phyloP scores from a whole-genome alignment of 2,329 filamentous ascomycete species.

The Fusarium virguliforme region DNA sequence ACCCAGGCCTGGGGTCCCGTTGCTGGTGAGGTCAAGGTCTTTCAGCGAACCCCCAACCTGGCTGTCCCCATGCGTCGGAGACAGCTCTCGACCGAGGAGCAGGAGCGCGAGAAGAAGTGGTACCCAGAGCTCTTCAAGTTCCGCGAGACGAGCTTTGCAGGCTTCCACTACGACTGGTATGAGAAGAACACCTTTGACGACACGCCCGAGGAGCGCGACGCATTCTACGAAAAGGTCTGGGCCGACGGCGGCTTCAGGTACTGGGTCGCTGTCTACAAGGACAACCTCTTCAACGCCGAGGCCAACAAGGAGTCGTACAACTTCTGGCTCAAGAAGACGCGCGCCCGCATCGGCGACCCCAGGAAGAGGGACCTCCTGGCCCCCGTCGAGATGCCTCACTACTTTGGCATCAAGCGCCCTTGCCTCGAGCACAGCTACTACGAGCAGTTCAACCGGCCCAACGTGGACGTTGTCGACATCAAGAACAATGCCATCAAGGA shows the following conservation, averaged over 20 bases:
- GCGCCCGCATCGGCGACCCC: slow-evolving; percentile 66
- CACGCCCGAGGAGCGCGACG: slow-evolving; percentile 64
- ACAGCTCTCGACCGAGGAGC: slow-evolving; percentile 55
- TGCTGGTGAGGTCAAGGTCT: slow-evolving; percentile 70
- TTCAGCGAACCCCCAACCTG: slow-evolving; percentile 78
- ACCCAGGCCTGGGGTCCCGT: slow-evolving; percentile 72
- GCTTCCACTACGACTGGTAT: slow-evolving; percentile 71
- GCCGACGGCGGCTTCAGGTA: slow-evolving; percentile 68
- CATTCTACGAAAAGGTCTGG: slow-evolving; percentile 66
- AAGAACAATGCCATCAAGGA: slow-evolving; percentile 59
- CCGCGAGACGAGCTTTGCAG: slow-evolving; percentile 69
- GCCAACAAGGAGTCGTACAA: slow-evolving; percentile 70
- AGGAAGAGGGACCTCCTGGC: slow-evolving; percentile 67
- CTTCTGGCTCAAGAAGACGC: slow-evolving; percentile 70
- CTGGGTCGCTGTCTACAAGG: slow-evolving; percentile 70
- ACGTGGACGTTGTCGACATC: slow-evolving; percentile 62
- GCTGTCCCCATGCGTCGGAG: slow-evolving; percentile 73
- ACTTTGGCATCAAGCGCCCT: slow-evolving; percentile 69
- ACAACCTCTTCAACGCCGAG: slow-evolving; percentile 62
- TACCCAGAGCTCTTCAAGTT: slow-evolving; percentile 69
- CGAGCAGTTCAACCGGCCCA: slow-evolving; percentile 63
- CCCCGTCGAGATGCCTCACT: slow-evolving; percentile 67
- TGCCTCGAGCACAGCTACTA: slow-evolving; percentile 63
- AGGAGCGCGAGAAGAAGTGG: slow-evolving; percentile 62
- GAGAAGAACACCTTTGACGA: slow-evolving; percentile 72